These are phyloP conservation scores for Trichoderma arundinaceum DNA, from an alignment of 2,329 filamentous ascomycete genomes.

Conservation along the genomic window DNA sequence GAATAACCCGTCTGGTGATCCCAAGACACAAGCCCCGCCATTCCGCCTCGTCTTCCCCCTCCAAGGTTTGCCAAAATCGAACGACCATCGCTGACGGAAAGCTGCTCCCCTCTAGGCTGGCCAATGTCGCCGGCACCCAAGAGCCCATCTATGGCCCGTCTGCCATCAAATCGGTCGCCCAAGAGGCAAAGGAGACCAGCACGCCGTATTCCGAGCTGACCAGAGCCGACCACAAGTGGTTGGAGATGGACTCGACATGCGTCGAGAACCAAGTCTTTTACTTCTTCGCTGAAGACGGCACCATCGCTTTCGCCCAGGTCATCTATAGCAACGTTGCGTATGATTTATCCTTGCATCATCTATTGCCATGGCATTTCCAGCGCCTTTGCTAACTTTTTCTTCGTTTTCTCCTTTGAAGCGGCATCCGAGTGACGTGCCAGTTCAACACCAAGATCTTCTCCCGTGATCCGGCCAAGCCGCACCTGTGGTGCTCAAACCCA, in stretches of 20 bases:
- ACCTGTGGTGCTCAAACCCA: constrained; percentile 83
- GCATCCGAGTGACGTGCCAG: constrained; percentile 87
- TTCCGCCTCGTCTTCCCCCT: neutral
- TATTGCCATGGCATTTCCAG: neutral
- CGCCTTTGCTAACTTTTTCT: neutral
- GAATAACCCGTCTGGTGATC: constrained; percentile 41
- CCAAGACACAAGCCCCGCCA: constrained; percentile 18
- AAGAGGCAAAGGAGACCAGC: constrained; percentile 68
- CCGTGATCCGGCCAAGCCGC: constrained; percentile 71
- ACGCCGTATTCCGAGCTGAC: constrained; percentile 81
- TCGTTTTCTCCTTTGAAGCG: constrained; percentile 56
- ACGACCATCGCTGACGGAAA: constrained; percentile 22
- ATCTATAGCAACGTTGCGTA: constrained; percentile 98
- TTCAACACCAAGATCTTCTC: constrained; percentile 95
- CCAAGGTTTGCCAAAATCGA: constrained; percentile 10
- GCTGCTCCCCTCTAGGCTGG: constrained; percentile 55
- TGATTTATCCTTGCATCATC: constrained; percentile 41
- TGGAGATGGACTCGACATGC: constrained; percentile 77
- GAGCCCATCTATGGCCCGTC: constrained; percentile 93
- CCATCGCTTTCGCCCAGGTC: constrained; percentile 81
- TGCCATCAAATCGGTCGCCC: constrained; percentile 83
- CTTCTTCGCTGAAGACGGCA: constrained; percentile 77
- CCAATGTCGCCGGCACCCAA: constrained; percentile 89
- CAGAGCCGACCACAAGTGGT: constrained; percentile 83
- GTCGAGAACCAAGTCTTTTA: constrained; percentile 98